Base-by-base conservation (phyloP, 345 rosid genomes). In the Rhizophora mangle region DNA sequence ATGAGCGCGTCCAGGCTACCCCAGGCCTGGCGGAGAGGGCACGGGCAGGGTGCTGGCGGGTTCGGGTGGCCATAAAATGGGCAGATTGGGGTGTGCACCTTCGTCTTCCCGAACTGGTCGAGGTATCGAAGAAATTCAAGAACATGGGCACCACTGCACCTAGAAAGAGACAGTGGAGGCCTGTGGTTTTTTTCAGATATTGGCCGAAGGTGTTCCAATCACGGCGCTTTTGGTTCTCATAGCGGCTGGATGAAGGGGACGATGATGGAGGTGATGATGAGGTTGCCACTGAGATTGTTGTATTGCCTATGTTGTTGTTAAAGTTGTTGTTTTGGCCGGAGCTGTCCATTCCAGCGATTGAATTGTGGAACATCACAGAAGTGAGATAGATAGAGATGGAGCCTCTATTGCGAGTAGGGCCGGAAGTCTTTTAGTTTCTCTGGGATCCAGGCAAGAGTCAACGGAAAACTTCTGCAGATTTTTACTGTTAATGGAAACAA, bases 131-230 rank as follows among this genome's bases (percentile, higher is more conserved):
- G 70, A 67, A 76, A 76, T 67, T 76, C 79, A 6, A 76, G 79
- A 22, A 76, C 79, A 37, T 76, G 75, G 49, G 79, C 79, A 21
- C 82, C 82, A 29, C 82, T 79, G 72, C 82, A 79, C 68, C 79
- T 54, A 29, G 79, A 71, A 11, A 75, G 71, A 26, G 74, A 68
- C 7, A 75, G 74, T 1, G 82, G 82, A 0, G 79, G 82, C 60
- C 82, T 67, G 29, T 79, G 82, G 63, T 79, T 79, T 67, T n/a
- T n/a, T 68, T 75, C 8, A 79, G 57, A 62, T 79, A 79, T 27
- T 75, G 82, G 8, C 82, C 76, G 19, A 79, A 79, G 56, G 82
- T 79, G 65, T 68, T 75, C 82, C 82, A 79, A 71, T 79, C 82
- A 0, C 82, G 73, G 39, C 82, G 76, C 65, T 79, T 79, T 56